phyloP scores from a whole-genome alignment of 163 green algal genomes.

The Scenedesmus sp. region DNA sequence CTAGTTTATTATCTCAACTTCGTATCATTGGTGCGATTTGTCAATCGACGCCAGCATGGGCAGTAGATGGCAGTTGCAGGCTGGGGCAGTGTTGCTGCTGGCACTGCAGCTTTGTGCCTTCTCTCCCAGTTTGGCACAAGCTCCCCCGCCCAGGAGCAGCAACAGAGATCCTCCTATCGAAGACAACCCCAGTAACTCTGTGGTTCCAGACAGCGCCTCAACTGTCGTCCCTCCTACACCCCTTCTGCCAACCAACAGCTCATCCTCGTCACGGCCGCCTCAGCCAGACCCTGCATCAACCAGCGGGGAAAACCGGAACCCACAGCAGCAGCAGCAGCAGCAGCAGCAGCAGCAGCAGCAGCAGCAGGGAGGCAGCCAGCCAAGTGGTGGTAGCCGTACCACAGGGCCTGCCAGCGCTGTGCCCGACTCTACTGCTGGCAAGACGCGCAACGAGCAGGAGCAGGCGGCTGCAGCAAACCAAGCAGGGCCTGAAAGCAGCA shows the following conservation, averaged over 20 bases:
- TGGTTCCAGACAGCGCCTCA: background rate
- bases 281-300: background rate
- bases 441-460: slow-evolving; percentile 6
- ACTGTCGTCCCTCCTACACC: background rate
- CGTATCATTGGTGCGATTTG: background rate
- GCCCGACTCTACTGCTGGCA: background rate
- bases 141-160: background rate
- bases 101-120: background rate
- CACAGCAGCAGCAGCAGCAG: background rate
- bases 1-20: background rate
- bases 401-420: background rate
- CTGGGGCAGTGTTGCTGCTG: background rate
- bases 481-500: background rate
- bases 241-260: background rate
- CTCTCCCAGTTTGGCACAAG: background rate
- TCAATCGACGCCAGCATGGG: background rate
- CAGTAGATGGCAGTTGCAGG: background rate
- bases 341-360: background rate
- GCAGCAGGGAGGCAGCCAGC: background rate
- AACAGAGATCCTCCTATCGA: background rate
- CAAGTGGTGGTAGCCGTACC: background rate
- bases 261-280: background rate
- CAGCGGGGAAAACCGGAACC: background rate
- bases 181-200: background rate
- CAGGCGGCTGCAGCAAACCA: background rate